A percentile compares a stretch with the other conserved stretches of the same genome.
phyloP scores from a whole-genome alignment of 2,329 filamentous ascomycete species.

The Trichoderma oligosporum region DNA sequence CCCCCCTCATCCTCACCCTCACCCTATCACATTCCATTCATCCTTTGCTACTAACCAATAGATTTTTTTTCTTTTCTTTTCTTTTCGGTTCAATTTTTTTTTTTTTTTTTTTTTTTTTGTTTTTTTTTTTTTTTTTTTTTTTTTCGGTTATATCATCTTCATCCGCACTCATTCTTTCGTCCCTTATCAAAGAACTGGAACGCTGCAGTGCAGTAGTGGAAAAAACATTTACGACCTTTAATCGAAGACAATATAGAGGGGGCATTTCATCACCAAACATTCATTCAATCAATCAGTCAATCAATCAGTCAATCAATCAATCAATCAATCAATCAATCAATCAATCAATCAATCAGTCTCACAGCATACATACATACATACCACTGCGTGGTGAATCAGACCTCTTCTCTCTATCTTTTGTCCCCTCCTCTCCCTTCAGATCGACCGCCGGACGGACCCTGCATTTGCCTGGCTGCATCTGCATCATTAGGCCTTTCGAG shows the following conservation, averaged over 20 bases:
- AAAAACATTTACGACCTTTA: neutral
- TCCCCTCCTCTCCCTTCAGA: neutral
- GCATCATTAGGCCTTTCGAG: neutral
- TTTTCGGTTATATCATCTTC: neutral
- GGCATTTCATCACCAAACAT: no score
- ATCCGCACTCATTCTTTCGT: neutral
- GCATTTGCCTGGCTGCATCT: slow-evolving; percentile 2
- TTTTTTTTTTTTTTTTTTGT: no score
- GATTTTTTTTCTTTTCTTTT: no score
- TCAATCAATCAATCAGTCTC: slow-evolving; percentile 1
- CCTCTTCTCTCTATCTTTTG: neutral
- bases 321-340: neutral
- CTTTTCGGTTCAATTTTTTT: no score
- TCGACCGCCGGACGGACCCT: slow-evolving; percentile 18
- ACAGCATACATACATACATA: slow-evolving; percentile 10
- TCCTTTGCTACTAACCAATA: no score
- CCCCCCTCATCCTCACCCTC: neutral
- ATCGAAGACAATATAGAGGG: neutral
- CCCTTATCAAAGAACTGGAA: slow-evolving; percentile 1
- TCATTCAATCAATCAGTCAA: neutral
- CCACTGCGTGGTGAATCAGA: slow-evolving; percentile 9
- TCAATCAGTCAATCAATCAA: neutral
- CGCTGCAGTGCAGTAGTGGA: slow-evolving; percentile 14
- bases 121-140: neutral
- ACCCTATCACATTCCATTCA: no score